A percentile compares a stretch with the other conserved stretches of the same genome.
phyloP scores from a whole-genome alignment of 2,329 filamentous ascomycete genomes.

The Trichoderma harzianum region DNA sequence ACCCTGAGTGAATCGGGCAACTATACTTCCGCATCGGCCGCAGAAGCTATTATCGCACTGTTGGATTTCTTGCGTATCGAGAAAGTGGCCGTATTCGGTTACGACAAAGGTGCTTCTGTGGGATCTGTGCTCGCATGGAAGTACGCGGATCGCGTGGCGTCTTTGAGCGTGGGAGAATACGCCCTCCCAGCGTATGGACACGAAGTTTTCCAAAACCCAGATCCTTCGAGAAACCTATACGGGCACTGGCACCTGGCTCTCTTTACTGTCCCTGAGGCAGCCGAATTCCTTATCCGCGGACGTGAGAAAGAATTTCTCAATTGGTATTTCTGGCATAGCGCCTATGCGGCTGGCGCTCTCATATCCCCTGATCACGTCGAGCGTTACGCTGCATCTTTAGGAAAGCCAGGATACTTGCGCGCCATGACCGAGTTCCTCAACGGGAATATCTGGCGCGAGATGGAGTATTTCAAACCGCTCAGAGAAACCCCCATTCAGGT shows the following conservation, averaged over 20 bases:
- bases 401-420: constrained; percentile 42
- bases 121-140: constrained; percentile 39
- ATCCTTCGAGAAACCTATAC: constrained; percentile 38
- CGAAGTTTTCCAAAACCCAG: constrained; percentile 30
- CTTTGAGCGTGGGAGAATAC: constrained; percentile 40
- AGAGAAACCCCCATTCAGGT: constrained; percentile 18
- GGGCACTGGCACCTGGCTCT: constrained; percentile 42
- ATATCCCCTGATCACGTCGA: constrained; percentile 39
- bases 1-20: constrained; percentile 36
- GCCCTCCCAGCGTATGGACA: constrained; percentile 42
- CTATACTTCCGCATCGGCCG: constrained; percentile 40
- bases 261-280: constrained; percentile 45
- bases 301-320: constrained; percentile 41
- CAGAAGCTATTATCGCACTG: constrained; percentile 36
- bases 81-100: constrained; percentile 41
- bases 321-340: constrained; percentile 46
- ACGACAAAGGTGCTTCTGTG: constrained; percentile 45
- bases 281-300: constrained; percentile 43
- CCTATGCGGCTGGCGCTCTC: constrained; percentile 38
- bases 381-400: constrained; percentile 37
- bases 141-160: constrained; percentile 34
- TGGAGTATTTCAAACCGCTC: constrained; percentile 35
- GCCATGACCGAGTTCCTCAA: constrained; percentile 37
- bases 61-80: constrained; percentile 43
- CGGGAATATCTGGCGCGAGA: constrained; percentile 32